These are phyloP conservation scores for Nakataea oryzae DNA, from an alignment of 2,329 filamentous ascomycete species.

Conservation along the genomic window DNA sequence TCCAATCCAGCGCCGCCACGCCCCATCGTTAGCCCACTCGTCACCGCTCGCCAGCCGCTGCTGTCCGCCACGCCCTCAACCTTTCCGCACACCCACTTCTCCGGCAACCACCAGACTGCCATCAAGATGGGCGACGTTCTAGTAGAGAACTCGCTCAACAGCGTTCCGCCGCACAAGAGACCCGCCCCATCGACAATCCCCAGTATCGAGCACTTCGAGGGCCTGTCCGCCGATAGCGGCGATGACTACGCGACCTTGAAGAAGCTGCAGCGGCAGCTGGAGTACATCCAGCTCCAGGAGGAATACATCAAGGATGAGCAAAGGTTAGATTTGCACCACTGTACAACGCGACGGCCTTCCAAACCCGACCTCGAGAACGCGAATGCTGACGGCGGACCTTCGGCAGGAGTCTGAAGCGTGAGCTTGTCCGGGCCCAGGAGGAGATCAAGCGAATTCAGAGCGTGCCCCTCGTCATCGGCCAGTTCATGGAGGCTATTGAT, in stretches of 20 bases:
- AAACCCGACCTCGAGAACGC: neutral
- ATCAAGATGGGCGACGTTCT: constrained; percentile 73
- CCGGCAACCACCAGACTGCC: neutral
- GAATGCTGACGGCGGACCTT: neutral
- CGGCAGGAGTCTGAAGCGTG: constrained; percentile 80
- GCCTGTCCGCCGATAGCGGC: constrained; percentile 65
- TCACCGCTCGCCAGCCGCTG: too few species aligned
- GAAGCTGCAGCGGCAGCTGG: constrained; percentile 90
- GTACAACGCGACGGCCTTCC: constrained; percentile 1
- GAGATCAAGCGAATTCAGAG: constrained; percentile 99
- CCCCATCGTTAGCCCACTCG: neutral
- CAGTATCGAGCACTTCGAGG: constrained; percentile 84
- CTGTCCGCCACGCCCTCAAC: neutral
- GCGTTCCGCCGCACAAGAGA: constrained; percentile 70
- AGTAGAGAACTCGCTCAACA: constrained; percentile 71
- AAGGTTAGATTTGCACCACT: constrained; percentile 39
- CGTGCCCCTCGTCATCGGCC: constrained; percentile 88
- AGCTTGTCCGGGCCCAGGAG: constrained; percentile 93
- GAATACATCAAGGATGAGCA: constrained; percentile 99
- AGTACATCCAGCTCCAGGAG: constrained; percentile 98
- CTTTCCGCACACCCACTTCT: neutral
- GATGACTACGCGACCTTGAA: constrained; percentile 96
- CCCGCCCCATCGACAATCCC: constrained; percentile 70
- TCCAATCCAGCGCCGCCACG: neutral
- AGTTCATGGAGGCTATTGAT: constrained; percentile 99